Evolutionary conservation across 441 rosid species (phyloP), one percentile per base, ranked within the genome.

Genomic region (Rhodomyrtus psidioides): DNA sequence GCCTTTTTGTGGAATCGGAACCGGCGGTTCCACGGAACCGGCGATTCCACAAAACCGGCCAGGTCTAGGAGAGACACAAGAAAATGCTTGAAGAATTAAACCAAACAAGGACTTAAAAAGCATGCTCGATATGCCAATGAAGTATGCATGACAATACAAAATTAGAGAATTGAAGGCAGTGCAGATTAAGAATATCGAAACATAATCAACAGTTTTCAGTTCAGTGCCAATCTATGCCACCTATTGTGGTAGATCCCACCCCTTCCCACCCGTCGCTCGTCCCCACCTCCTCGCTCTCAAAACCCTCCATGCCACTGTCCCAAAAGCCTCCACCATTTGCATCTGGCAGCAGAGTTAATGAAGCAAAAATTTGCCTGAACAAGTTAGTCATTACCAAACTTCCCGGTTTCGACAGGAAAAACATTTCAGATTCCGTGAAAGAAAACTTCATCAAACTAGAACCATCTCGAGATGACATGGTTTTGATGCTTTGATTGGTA

Each of bases 301-400:
- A 90, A 81, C 99, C 99, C 91, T 94, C 97, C 99, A 95, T 95
- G 86, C 92, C 93, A 70, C 90, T 24, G 87, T 94, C 98, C 99
- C 98, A 97, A 94, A 97, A 96, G 75, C 98, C 98, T 82, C 91
- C 54, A 21, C 98, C 98, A 91, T 91, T 97, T 88, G 94, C 97
- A 92, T 96, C 99, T 95, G 94, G 82, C 84, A 88, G 84, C 87
- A 90, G 42, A 82, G 17, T 58, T 83, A 28, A 28, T 12, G n/a
- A n/a, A 59, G 8, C 84, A 55, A 53, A 19, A 59, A 24, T 27
- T 62, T 27, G 21, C 53, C 21, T 54, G 70, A 59, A 15, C 51
- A 55, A n/a, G 55, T 54, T 74, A 30, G 24, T 24, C 24, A 39
- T 7, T 16, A 27, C 51, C 26, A 53, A 27, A 54, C 58, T 26